Evolutionary conservation across 805 yeast genomes (phyloP).

Genomic region (Cephaloascus fragrans): DNA sequence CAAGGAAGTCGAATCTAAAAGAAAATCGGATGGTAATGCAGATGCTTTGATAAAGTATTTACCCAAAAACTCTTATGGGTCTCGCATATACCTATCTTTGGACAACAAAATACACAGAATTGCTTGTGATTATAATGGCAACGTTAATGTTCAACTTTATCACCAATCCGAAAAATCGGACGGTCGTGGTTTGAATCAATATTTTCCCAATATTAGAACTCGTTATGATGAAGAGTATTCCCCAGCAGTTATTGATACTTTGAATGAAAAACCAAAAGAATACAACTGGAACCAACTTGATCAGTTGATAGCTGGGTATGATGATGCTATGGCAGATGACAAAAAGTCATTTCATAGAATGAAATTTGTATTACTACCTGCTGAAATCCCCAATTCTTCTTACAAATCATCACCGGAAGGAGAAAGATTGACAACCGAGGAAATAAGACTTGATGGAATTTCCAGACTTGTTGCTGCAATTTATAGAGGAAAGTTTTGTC

Average conservation of each 20-base stretch:
- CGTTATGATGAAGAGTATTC: constrained; percentile 64
- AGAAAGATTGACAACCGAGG: constrained; percentile 71
- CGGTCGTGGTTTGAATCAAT: constrained; percentile 13
- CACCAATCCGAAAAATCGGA: neutral
- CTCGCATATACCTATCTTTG: constrained; percentile 64
- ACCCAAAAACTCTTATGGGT: constrained; percentile 39
- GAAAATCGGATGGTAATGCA: constrained; percentile 46
- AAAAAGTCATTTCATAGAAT: constrained; percentile 50
- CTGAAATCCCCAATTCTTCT: constrained; percentile 53
- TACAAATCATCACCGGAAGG: constrained; percentile 28
- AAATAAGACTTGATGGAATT: constrained; percentile 86
- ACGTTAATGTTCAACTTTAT: constrained; percentile 74
- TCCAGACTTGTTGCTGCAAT: constrained; percentile 55
- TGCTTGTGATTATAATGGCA: constrained; percentile 59
- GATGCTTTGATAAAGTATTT: constrained; percentile 48
- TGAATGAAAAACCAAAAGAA: constrained; percentile 39
- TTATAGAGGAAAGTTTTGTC: constrained; percentile 43
- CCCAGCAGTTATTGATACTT: constrained; percentile 45
- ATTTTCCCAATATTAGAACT: constrained; percentile 59
- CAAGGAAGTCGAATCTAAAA: constrained; percentile 50
- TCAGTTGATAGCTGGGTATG: constrained; percentile 86
- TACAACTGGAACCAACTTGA: constrained; percentile 90
- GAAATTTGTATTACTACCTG: constrained; percentile 79
- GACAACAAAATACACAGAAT: constrained; percentile 84
- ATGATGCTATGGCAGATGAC: constrained; percentile 53